Evolutionary conservation across 202 grass and related monocot genomes (phyloP), one percentile per base, ranked within the genome.

Genomic region (Saccharum hybrid): DNA sequence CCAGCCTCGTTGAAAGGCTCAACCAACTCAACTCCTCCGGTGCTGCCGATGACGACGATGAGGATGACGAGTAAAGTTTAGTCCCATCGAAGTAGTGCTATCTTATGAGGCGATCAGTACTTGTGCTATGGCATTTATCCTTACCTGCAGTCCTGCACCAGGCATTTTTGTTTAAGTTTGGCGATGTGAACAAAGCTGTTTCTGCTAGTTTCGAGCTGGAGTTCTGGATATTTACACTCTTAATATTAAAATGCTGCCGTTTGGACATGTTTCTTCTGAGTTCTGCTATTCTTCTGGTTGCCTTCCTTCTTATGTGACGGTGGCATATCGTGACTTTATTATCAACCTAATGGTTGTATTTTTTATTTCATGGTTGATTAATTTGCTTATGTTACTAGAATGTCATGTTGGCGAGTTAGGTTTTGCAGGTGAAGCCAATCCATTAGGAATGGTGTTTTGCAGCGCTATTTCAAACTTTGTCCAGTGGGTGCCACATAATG

Each of bases 31-130:
- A 96, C 64, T 45, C 83, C 64, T 45, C 83, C 3, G 93, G 82
- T 43, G 90, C 68, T 13, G 88, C 70, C 23, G 84, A 79, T 56
- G 89, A 87, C 0, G 86, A 94, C 0, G 83, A 87, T 4, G 83
- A 90, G 2, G 92, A 94, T 37, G 93, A 95, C 2, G 90, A 95
- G 61, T 95, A 82, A 92, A 89, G 2, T 14, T 26, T 69, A 28
- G 67, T 42, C 68, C 30, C 19, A 74, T 59, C 68, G 10, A 63
- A 72, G 72, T 57, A 37, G 37, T 82, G 13, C 14, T 73, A 78
- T 64, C 68, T 45, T 79, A 59, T 92, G 73, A 2, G 31, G 64
- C 8, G 2, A 73, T 7, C 26, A 6, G 36, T 66, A 71, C 56
- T 75, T 46, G 30, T 28, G 33, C 49, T 19, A 41, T 71, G 56